phyloP scores from a whole-genome alignment of 805 yeast genomes.

The Ogataea ganodermae region DNA sequence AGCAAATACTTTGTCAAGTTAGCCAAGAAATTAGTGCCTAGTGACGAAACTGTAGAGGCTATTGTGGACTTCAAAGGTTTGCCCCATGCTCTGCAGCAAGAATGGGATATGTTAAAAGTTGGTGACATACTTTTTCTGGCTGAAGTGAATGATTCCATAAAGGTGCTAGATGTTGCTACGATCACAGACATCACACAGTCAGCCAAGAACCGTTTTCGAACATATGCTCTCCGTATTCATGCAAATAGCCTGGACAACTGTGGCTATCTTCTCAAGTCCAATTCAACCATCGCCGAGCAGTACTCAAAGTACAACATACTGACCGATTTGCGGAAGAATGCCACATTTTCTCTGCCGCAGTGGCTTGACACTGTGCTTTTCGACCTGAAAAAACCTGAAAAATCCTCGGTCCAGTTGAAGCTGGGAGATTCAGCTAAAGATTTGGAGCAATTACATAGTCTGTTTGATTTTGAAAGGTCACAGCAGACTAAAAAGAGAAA shows the following conservation, averaged over 20 bases:
- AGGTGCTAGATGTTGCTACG: not conserved
- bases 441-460: not conserved
- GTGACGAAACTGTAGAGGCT: not conserved
- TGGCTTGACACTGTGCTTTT: slow-evolving; percentile 6
- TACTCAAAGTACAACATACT: not conserved
- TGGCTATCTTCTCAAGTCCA: not conserved
- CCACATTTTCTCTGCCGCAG: slow-evolving; percentile 1
- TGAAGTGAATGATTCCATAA: not conserved
- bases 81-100: slow-evolving; percentile 5
- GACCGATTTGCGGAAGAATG: not conserved
- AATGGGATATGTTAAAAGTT: slow-evolving; percentile 11
- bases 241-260: not conserved
- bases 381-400: not conserved
- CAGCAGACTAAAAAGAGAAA: slow-evolving; percentile 11
- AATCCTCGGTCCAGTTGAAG: slow-evolving; percentile 19
- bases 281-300: not conserved
- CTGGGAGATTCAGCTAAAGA: slow-evolving; percentile 25
- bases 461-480: not conserved
- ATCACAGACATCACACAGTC: not conserved
- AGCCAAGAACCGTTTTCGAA: not conserved
- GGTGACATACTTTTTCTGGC: slow-evolving; percentile 10
- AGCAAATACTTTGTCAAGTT: slow-evolving; percentile 17
- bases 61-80: slow-evolving; percentile 15
- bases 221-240: not conserved
- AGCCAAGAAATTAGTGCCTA: not conserved